A percentile compares a stretch with the other conserved stretches of the same genome.
Evolutionary conservation across 2,329 filamentous ascomycete genomes (phyloP).

Genomic region (Ceratocystis diversiconidia): DNA sequence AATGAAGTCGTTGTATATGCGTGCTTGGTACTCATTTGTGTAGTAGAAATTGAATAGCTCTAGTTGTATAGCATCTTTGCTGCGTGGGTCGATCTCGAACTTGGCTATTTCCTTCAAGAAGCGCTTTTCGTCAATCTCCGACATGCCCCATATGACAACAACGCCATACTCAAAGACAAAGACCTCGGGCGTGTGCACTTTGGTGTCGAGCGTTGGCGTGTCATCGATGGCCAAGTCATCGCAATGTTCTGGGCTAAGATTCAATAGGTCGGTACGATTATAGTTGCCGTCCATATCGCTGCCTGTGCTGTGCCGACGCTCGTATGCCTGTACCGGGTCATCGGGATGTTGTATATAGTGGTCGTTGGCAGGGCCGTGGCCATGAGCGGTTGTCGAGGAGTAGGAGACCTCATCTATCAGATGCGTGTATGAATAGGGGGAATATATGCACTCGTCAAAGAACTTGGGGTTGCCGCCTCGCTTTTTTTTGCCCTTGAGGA

Average conservation of each 20-base stretch:
- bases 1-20: constrained; percentile 99
- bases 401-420: constrained; percentile 49
- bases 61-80: constrained; percentile 77
- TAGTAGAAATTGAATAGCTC: constrained; percentile 99
- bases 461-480: constrained; percentile 75
- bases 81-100: constrained; percentile 83
- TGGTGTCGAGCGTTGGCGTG: constrained; percentile 65
- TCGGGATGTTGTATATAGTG: constrained; percentile 23
- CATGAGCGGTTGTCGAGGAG: constrained; percentile 49
- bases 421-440: constrained; percentile 69
- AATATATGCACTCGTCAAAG: constrained; percentile 96
- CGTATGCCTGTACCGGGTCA: constrained; percentile 33
- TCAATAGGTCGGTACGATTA: constrained; percentile 12
- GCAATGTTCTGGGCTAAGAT: constrained; percentile 3
- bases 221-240: constrained; percentile 27
- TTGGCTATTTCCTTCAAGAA: constrained; percentile 90
- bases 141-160: constrained; percentile 98
- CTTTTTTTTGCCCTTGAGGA: constrained; percentile 71
- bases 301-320: constrained; percentile 64
- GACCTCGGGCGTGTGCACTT: constrained; percentile 82
- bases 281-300: constrained; percentile 32
- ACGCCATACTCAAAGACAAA: constrained; percentile 97
- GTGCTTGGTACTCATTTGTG: constrained; percentile 89
- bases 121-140: constrained; percentile 69
- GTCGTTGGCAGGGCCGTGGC: constrained; percentile 20